Base-by-base conservation (phyloP, 73 alveolate genomes). In the Paraurostyla sp. region DNA sequence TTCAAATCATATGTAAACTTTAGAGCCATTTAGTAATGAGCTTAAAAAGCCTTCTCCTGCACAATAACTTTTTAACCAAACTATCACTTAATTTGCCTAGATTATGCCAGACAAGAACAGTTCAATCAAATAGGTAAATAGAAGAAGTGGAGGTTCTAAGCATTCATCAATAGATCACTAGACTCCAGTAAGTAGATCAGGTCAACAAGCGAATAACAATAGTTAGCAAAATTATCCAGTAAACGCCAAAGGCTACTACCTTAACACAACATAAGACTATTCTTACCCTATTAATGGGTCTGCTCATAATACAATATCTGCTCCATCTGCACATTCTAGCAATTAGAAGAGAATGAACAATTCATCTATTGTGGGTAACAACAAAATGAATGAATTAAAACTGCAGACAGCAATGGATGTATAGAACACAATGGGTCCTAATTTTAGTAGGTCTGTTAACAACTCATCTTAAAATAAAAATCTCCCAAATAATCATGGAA, bases 281-380 rank as follows among this genome's bases (percentile, higher is more conserved):
- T 65, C 82, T 16, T 65, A 65, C 82, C 82, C 82, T 7, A 65
- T 65, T 1, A 36, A n/a, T n/a, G n/a, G n/a, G n/a, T n/a, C n/a
- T n/a, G n/a, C n/a, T n/a, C n/a, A 58, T 16, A 11, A 32, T 11
- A 40, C 41, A 3, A 40, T 65, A 38, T 40, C 7, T n/a, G 7
- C 82, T 18, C 25, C 82, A 6, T 9, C 56, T 9, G 41, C 50
- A 0, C 35, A 18, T 22, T 15, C 33, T 16, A 65, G 41, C 41
- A 65, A 65, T 65, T 38, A 65, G 25, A 65, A 65, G 40, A 65
- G 35, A 6, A 33, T 56, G 41, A 65, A 65, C 58, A n/a, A n/a
- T n/a, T n/a, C n/a, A n/a, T n/a, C n/a, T n/a, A n/a, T n/a, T n/a
- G n/a, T n/a, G n/a, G 60, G 60, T 22, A 65, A 65, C 32, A 65